phyloP scores from a whole-genome alignment of 495 filamentous ascomycete genomes.

The Aspergillus asperescens region DNA sequence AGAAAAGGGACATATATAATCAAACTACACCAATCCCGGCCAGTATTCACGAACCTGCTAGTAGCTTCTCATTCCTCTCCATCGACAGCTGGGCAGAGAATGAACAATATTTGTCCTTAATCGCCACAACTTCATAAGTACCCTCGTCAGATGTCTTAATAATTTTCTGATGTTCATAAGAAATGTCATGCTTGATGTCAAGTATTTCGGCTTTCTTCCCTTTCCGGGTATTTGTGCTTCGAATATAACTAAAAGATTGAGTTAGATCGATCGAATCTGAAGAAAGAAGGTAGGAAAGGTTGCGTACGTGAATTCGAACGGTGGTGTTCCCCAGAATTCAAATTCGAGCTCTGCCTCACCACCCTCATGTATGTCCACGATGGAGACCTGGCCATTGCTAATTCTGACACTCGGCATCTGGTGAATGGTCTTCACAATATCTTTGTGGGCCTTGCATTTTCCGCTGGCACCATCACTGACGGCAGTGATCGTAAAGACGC shows the following conservation, averaged over 20 bases:
- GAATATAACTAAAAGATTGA: constrained; percentile 58
- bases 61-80: constrained; percentile 39
- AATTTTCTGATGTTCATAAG: constrained; percentile 71
- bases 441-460: constrained; percentile 68
- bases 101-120: constrained; percentile 86
- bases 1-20: constrained; percentile 15
- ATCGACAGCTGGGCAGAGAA: constrained; percentile 62
- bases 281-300: neutral
- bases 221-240: constrained; percentile 74
- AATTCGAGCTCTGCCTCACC: constrained; percentile 88
- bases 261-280: constrained; percentile 4
- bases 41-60: constrained; percentile 18
- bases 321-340: constrained; percentile 89
- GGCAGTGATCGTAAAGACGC: constrained; percentile 79
- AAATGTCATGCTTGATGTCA: constrained; percentile 82
- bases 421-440: constrained; percentile 77
- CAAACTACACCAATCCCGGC: constrained; percentile 19
- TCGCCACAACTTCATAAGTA: constrained; percentile 92
- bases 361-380: constrained; percentile 93
- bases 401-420: constrained; percentile 86
- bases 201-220: constrained; percentile 72
- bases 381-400: constrained; percentile 67
- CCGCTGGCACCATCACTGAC: constrained; percentile 74
- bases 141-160: constrained; percentile 85
- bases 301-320: constrained; percentile 87